Base-by-base conservation (phyloP, 345 rosid species). In the Eucalyptus coolabah region DNA sequence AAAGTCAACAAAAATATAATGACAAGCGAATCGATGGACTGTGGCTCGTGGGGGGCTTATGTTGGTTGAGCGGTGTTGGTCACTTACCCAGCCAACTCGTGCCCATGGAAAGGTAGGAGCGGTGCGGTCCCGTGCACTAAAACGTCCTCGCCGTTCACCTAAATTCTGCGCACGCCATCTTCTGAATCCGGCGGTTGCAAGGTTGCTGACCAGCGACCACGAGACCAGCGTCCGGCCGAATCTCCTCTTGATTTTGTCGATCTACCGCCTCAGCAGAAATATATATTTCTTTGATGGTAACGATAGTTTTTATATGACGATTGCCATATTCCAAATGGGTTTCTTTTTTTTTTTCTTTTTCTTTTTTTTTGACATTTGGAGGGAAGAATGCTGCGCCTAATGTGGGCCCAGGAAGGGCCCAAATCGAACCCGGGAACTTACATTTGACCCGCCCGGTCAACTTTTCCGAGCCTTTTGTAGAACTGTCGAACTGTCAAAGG, bases 1-100 rank as follows among this genome's bases (percentile, higher is more conserved):
- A 65, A 65, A 32, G 17, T n/a, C 77, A n/a, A 65, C 77, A 0
- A n/a, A n/a, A n/a, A 15, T 4, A 0, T 1, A 65, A 65, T n/a
- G 77, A 15, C 77, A 15, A 65, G 77, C 37, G 1, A n/a, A 15
- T 65, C 77, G 80, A 9, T 17, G 21, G 3, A 32, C 42, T 5
- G 21, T 32, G 40, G 5, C 10, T 67, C 5, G 72, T 7, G 72
- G 7, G 72, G 37, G 72, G 32, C 34, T 65, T 3, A 1, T 14
- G 77, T 67, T 56, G 81, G 81, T 32, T 69, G 81, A 69, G 81
- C 42, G 5, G 81, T 5, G 42, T 69, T 69, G 42, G 81, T 69
- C 42, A 69, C 81, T 69, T 17, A 17, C 81, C 24, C 42, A 34
- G 42, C 81, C 40, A 8, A 67, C 23, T 16, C 77, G 77, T n/a